These are phyloP conservation scores for Yamadazyma sp. DNA, from an alignment of 1,139 yeast species.

Conservation along the genomic window DNA sequence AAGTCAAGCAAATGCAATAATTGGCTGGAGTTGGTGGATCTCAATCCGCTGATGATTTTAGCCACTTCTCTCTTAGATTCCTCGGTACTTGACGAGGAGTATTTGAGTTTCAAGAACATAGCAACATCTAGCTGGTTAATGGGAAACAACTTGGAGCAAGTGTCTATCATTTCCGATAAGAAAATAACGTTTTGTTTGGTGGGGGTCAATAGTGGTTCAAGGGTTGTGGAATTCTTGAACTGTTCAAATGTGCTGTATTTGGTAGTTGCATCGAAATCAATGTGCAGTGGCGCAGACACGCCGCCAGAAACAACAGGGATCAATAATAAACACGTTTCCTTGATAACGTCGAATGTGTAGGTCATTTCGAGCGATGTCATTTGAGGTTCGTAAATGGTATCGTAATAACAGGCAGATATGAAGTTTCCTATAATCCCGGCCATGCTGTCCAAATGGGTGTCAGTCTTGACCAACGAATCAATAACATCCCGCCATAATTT, in stretches of 20 bases:
- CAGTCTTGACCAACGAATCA: slow-evolving; percentile 16
- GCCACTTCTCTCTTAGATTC: slow-evolving; percentile 25
- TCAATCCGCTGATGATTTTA: slow-evolving; percentile 31
- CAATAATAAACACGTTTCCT: slow-evolving; percentile 21
- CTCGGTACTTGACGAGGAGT: slow-evolving; percentile 17
- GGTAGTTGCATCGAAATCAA: slow-evolving; percentile 7
- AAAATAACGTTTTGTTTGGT: slow-evolving; percentile 19
- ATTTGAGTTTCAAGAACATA: slow-evolving; percentile 33
- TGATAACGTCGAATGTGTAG: slow-evolving; percentile 30
- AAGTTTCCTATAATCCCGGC: slow-evolving; percentile 20
- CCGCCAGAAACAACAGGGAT: slow-evolving; percentile 12
- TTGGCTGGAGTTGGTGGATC: slow-evolving; percentile 31
- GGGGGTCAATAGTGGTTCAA: slow-evolving; percentile 21
- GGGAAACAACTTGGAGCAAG: slow-evolving; percentile 44
- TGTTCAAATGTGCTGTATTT: slow-evolving; percentile 8
- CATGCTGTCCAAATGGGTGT: slow-evolving; percentile 15
- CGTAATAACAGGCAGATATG: slow-evolving; percentile 29
- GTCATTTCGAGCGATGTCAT: slow-evolving; percentile 30
- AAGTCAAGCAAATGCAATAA: slow-evolving; percentile 23
- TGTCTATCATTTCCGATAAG: slow-evolving; percentile 29
- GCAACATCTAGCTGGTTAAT: slow-evolving; percentile 40
- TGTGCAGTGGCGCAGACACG: slow-evolving; percentile 1
- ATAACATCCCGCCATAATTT: slow-evolving; percentile 27
- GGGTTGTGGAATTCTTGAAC: slow-evolving; percentile 8
- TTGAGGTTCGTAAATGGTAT: slow-evolving; percentile 16